Evolutionary conservation across 306 rosid species (phyloP), one percentile per base, ranked within the genome.

Genomic region (Corylus heterophylla): DNA sequence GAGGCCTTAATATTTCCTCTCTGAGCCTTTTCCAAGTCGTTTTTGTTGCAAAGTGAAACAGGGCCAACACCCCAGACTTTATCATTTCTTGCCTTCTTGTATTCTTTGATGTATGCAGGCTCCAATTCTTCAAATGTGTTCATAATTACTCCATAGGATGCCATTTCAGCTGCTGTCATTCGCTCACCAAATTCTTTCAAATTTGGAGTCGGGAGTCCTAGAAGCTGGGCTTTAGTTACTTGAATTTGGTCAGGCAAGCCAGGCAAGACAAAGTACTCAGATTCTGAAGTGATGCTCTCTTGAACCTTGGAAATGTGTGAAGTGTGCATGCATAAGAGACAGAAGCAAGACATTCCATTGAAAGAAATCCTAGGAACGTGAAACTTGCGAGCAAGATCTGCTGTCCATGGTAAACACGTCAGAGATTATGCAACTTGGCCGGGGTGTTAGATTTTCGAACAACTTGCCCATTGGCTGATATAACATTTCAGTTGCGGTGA

Each of bases 371-470:
- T 81, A 0, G 94, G 98, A 56, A 91, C 78, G 13, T 82, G 39
- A 64, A 87, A 81, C 68, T 76, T 86, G 10, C 18, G 71, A 12
- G 92, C 89, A 31, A 91, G 82, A 47, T 84, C 61, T 48, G 84
- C 59, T 31, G 91, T 88, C 82, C 83, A 86, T 2, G 92, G 83
- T 39, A 93, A 69, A 50, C 87, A 0, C 27, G 56, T 90, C 91
- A 37, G 97, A 88, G 62, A 91, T 86, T n/a, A 92, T 86, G 86
- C 90, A 89, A 72, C 61, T 75, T 17, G 97, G 97, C 11, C 59
- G 74, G 0, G 92, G 92, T n/a, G 44, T 73, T 0, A 92, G 79
- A 13, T 68, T 71, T 4, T 74, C 17, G 6, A 90, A 85, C 71
- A 83, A 10, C 12, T 80, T 50, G 22, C 85, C 90, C 0, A 85